Base-by-base conservation (phyloP, 345 rosid genomes). In the Arabis alpina region DNA sequence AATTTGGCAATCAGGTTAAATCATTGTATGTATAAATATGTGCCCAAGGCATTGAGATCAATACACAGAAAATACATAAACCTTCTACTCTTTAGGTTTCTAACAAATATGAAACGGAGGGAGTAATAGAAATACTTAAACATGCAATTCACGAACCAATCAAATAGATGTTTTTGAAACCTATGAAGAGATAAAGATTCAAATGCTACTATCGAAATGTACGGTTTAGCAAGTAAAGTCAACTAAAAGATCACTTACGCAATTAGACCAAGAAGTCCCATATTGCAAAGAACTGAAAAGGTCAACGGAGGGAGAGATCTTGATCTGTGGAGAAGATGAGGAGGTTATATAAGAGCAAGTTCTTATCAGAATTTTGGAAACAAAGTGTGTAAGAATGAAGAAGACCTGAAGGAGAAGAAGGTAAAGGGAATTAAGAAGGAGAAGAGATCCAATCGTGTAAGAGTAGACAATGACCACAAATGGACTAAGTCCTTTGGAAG, bases 221-320 rank as follows among this genome's bases (percentile, higher is more conserved):
- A 37, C 1, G 23, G 23, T 19, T 19, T 19, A 19, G 23, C 23
- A 19, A 19, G 23, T 13, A 15, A 13, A 73, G 16, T 19, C 23
- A 19, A 19, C 23, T 19, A 27, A 23, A 5, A 19, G 23, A 19
- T 19, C 37, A 60, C 57, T 50, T 60, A 73, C 78, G 54, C 79
- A 32, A 77, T 32, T n/a, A 80, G 48, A 55, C 75, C 76, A 37
- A 70, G 71, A 37, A 73, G 51, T 7, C 69, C 65, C 48, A 79
- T 66, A 19, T 71, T 61, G 34, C 54, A 58, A n/a, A 79, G 55
- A 15, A 19, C 11, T 14, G 79, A 68, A 15, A 45, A 75, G 2
- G 64, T 71, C 57, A 75, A 55, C 2, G 82, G 76, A 12, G 82
- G 79, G 44, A 75, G 71, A 64, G 71, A 61, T 70, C 70, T 63